Percentiles rank a stretch among this genome's conserved stretches.
Conservation (phyloP, 305 asterid genomes). For the Ilex paraguariensis region DNA sequence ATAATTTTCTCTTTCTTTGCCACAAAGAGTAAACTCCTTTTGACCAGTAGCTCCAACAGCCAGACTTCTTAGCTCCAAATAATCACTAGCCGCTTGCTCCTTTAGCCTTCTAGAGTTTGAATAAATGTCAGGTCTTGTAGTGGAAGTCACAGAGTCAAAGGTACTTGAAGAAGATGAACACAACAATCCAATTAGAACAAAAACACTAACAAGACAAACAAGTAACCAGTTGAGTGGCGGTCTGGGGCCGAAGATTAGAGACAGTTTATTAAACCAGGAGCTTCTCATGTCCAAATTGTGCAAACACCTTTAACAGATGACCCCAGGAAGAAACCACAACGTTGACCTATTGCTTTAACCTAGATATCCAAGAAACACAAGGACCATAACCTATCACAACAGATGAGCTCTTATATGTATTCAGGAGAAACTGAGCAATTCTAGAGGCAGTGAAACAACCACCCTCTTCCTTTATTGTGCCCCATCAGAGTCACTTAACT, state of each 20-base stretch:
- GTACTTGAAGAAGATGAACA: slow-evolving; percentile 58
- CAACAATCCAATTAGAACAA: slow-evolving; percentile 51
- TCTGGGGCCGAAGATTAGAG: slow-evolving; percentile 55
- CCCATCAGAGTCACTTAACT: too few relatives aligned
- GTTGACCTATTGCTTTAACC: slow-evolving; percentile 37
- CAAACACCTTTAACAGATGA: slow-evolving; percentile 25
- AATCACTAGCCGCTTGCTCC: slow-evolving; percentile 39
- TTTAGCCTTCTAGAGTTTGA: slow-evolving; percentile 34
- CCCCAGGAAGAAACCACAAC: background rate
- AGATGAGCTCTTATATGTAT: too few relatives aligned
- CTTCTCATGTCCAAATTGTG: slow-evolving; percentile 81
- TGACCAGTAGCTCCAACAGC: slow-evolving; percentile 43
- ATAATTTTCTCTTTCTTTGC: slow-evolving; percentile 80
- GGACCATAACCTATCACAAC: background rate
- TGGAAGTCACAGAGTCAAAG: slow-evolving; percentile 47
- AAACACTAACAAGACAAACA: slow-evolving; percentile 54
- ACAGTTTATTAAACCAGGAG: slow-evolving; percentile 63
- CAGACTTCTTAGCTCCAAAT: slow-evolving; percentile 54
- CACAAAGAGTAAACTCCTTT: slow-evolving; percentile 73
- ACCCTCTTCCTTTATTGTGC: too few relatives aligned
- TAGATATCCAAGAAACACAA: slow-evolving; percentile 40
- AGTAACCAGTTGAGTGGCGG: slow-evolving; percentile 77
- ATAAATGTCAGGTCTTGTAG: slow-evolving; percentile 42
- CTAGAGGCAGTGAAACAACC: background rate
- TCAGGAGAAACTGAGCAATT: too few relatives aligned